A percentile compares a stretch with the other conserved stretches of the same genome.
Evolutionary conservation across 441 rosid species (phyloP).

Genomic region (Arabidopsis hybrid): DNA sequence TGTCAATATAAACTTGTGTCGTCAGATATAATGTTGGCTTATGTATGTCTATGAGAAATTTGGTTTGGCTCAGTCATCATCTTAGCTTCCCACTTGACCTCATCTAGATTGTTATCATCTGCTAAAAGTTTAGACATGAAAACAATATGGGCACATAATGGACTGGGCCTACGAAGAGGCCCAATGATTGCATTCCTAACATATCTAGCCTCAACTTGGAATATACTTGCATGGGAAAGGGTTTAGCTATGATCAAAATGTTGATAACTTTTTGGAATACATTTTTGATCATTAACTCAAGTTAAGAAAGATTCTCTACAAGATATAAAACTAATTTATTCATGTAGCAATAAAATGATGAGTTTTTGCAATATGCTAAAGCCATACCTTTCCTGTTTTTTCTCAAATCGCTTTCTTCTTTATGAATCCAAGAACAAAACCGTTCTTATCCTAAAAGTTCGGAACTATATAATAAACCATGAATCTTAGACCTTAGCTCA

Average conservation of each 20-base stretch:
- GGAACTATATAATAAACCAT: constrained; percentile 22
- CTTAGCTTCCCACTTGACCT: neutral
- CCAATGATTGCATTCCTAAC: neutral
- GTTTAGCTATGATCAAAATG: constrained; percentile 25
- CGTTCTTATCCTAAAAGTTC: neutral
- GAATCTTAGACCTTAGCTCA: constrained; percentile 12
- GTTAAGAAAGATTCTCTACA: constrained; percentile 31
- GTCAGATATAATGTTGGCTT: constrained; percentile 31
- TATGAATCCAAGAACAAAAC: constrained; percentile 46
- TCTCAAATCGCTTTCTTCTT: constrained; percentile 46
- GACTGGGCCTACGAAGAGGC: neutral
- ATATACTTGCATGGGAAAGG: constrained; percentile 42
- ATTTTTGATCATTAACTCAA: constrained; percentile 27
- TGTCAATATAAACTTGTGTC: constrained; percentile 37
- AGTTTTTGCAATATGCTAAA: constrained; percentile 45
- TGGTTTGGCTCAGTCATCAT: constrained; percentile 13
- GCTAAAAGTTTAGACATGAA: neutral
- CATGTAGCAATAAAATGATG: neutral
- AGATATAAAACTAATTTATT: neutral
- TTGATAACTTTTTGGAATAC: constrained; percentile 31
- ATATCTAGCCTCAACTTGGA: constrained; percentile 21
- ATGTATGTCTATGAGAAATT: constrained; percentile 16
- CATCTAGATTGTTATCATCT: neutral
- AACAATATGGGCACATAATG: neutral
- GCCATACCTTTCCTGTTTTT: constrained; percentile 58